Conservation (phyloP, 768 basidiomycete species). For the Termitomyces eurrhizus region DNA sequence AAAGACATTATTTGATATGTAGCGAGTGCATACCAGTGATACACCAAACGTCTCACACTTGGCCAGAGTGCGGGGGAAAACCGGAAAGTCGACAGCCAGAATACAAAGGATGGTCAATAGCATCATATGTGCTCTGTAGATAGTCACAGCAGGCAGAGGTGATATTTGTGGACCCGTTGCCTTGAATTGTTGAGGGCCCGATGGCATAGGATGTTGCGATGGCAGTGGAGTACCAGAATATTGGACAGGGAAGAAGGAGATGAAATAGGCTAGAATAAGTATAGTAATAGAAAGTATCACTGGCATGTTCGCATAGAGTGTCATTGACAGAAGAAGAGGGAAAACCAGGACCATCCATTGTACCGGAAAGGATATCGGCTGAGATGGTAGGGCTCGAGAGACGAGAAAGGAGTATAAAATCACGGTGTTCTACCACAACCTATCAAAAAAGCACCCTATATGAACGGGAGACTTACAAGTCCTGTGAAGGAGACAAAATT, state of each 20-base stretch:
- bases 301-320: conserved; percentile 63
- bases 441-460: neutral
- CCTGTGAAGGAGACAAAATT: conserved; percentile 56
- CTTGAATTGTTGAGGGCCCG: conserved; percentile 5
- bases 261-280: conserved; percentile 37
- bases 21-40: conserved; percentile 63
- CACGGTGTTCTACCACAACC: conserved; percentile 56
- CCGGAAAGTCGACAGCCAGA: conserved; percentile 91
- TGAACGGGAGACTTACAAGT: conserved; percentile 22
- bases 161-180: conserved; percentile 22
- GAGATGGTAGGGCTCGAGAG: conserved; percentile 41
- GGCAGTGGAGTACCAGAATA: conserved; percentile 49
- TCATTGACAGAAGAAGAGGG: conserved; percentile 82
- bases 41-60: conserved; percentile 96
- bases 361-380: conserved; percentile 32
- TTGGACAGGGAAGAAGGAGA: conserved; percentile 41
- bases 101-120: conserved; percentile 88
- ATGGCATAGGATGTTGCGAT: conserved; percentile 23
- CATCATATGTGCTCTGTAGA: conserved; percentile 94
- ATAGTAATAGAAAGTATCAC: conserved; percentile 46
- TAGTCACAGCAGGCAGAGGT: conserved; percentile 74
- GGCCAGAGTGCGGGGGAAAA: conserved; percentile 83
- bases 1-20: conserved; percentile 6
- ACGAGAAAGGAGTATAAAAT: conserved; percentile 59
- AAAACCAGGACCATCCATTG: conserved; percentile 68